These are phyloP conservation scores for Ensete glaucum DNA, from an alignment of 176 grass and related monocot genomes.

Conservation along the genomic window DNA sequence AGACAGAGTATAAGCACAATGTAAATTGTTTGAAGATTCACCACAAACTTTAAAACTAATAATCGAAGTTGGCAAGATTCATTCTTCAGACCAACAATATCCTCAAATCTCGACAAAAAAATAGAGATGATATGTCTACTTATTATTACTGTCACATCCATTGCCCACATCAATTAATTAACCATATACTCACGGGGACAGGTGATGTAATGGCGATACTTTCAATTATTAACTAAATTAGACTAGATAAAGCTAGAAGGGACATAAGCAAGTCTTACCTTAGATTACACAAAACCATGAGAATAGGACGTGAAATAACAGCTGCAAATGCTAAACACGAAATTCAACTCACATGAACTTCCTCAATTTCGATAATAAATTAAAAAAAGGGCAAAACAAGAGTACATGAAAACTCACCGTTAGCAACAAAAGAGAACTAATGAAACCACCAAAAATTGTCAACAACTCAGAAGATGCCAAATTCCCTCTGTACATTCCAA, in stretches of 20 bases:
- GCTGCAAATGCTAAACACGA: neutral
- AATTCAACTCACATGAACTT: neutral
- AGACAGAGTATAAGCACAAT: too few species aligned
- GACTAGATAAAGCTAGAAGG: neutral
- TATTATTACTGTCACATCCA: too few species aligned
- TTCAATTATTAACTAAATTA: neutral
- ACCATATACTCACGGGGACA: neutral
- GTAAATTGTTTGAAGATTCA: too few species aligned
- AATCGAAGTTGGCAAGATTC: too few species aligned
- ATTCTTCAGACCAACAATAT: too few species aligned
- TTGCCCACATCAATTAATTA: too few species aligned
- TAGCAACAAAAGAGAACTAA: slow-evolving; percentile 75
- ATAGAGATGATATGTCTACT: too few species aligned
- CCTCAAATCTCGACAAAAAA: too few species aligned
- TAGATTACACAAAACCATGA: neutral
- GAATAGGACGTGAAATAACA: neutral
- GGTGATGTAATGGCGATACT: neutral
- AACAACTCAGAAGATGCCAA: too few species aligned
- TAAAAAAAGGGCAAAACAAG: neutral
- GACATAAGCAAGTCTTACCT: neutral
- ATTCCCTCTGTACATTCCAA: too few species aligned
- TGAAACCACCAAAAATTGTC: slow-evolving; percentile 86
- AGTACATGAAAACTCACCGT: slow-evolving; percentile 43
- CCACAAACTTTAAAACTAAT: too few species aligned
- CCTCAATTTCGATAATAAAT: neutral